Conservation (phyloP, 1,284 basidiomycete species). For the Cutaneotrichosporon cutaneum region DNA sequence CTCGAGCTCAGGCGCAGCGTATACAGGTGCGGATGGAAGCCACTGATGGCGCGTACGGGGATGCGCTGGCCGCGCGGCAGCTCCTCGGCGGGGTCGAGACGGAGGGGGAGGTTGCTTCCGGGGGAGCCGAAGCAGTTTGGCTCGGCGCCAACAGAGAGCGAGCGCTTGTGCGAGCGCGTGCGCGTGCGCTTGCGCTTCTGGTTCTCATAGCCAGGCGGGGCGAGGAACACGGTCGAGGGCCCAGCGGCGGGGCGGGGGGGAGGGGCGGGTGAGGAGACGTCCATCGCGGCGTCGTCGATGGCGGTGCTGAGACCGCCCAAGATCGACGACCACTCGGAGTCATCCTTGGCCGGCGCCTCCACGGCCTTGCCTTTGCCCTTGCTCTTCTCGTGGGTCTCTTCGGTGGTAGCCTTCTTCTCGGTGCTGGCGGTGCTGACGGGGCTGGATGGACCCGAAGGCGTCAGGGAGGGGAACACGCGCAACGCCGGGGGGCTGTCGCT, state of each 20-base stretch:
- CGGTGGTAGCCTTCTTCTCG: neutral
- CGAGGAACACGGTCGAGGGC: neutral
- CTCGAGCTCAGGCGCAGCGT: neutral
- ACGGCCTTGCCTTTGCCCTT: neutral
- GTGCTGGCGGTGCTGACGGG: too few relatives aligned
- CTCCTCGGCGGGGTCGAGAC: neutral
- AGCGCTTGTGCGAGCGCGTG: neutral
- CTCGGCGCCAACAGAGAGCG: neutral
- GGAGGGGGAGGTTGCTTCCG: neutral
- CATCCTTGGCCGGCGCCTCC: neutral
- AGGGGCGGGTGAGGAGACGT: neutral
- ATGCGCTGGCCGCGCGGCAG: neutral
- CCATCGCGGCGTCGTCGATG: neutral
- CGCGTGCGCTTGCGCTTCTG: neutral
- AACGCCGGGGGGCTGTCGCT: neutral
- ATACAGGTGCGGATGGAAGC: neutral
- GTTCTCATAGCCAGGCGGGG: neutral
- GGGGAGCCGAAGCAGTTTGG: neutral
- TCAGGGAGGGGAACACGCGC: neutral
- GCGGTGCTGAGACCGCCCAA: neutral
- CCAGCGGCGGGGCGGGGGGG: neutral
- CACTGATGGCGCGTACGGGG: neutral
- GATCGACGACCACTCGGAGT: neutral
- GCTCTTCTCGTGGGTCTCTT: neutral
- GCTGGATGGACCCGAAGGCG: neutral